Percentiles rank a stretch among this genome's conserved stretches.
These are phyloP conservation scores for Trichoderma semiorbis DNA, from an alignment of 2,329 filamentous ascomycete genomes.

Conservation along the genomic window DNA sequence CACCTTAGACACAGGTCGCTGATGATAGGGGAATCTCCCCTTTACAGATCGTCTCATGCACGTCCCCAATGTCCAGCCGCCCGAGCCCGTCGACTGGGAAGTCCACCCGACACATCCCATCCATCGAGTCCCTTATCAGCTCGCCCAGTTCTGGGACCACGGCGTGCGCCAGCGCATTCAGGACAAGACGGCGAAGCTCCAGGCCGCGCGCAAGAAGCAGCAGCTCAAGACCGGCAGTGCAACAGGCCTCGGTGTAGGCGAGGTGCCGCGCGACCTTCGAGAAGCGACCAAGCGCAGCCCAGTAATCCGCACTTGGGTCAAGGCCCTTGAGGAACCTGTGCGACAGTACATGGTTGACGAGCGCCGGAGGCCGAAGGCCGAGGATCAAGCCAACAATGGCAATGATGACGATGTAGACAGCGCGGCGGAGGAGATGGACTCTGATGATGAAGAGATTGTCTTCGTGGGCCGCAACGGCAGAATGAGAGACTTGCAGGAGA, in stretches of 20 bases:
- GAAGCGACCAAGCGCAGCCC: conserved; percentile 75
- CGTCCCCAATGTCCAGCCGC: conserved; percentile 83
- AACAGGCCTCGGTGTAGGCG: conserved; percentile 46
- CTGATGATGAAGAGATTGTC: conserved; percentile 79
- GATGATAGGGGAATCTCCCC: neutral
- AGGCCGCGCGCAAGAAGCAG: conserved; percentile 44
- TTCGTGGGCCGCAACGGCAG: conserved; percentile 72
- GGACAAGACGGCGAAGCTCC: conserved; percentile 40
- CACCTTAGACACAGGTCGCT: neutral
- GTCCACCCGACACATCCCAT: conserved; percentile 77
- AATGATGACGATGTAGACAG: conserved; percentile 24
- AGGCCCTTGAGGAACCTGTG: conserved; percentile 81
- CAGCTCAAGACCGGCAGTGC: conserved; percentile 40
- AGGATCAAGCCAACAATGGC: neutral
- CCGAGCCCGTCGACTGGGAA: conserved; percentile 77
- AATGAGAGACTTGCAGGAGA: conserved; percentile 43
- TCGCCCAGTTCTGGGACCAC: conserved; percentile 79
- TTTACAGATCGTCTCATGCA: conserved; percentile 72
- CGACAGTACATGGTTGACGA: conserved; percentile 66
- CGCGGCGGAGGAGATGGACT: conserved; percentile 43
- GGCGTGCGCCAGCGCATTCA: conserved; percentile 50
- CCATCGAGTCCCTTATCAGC: conserved; percentile 78
- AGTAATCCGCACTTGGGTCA: conserved; percentile 75
- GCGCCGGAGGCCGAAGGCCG: conserved; percentile 14
- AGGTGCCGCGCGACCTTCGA: conserved; percentile 76